Percentiles rank a stretch among this genome's conserved stretches.
Evolutionary conservation across 106 monocot genomes (phyloP).

Genomic region (Dendrobium huoshanense): DNA sequence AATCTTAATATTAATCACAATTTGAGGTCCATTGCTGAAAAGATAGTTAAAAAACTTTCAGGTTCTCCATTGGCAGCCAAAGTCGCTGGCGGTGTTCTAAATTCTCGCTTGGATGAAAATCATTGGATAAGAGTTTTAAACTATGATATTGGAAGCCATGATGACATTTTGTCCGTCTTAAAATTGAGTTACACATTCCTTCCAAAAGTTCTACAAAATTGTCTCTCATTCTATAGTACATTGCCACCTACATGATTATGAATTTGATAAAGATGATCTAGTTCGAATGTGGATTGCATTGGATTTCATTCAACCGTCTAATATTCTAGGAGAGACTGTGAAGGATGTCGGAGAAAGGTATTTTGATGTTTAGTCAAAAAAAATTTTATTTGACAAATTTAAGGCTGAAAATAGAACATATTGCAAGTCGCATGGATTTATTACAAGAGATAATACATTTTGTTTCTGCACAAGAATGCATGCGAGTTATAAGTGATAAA

Average conservation of each 20-base stretch:
- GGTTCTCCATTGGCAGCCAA: too few species aligned
- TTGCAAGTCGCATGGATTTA: constrained; percentile 21
- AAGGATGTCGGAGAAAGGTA: neutral
- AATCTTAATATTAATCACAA: too few species aligned
- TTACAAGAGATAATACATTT: constrained; percentile 4
- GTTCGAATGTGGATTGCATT: constrained; percentile 22
- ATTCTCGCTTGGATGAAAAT: too few species aligned
- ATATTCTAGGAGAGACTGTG: neutral
- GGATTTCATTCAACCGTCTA: constrained; percentile 9
- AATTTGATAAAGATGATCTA: neutral
- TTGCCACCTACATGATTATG: constrained; percentile 10
- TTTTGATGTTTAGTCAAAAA: constrained; percentile 10
- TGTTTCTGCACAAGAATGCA: constrained; percentile 20
- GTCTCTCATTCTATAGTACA: constrained; percentile 17
- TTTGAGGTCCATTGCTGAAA: too few species aligned
- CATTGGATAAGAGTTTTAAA: too few species aligned
- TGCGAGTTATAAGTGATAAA: neutral
- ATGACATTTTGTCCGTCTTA: constrained; percentile 14
- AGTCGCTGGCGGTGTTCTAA: too few species aligned
- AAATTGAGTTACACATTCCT: constrained; percentile 29
- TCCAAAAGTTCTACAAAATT: constrained; percentile 10
- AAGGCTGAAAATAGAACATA: neutral
- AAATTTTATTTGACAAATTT: constrained; percentile 13
- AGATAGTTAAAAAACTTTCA: too few species aligned
- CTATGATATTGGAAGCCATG: too few species aligned